These are phyloP conservation scores for Fomitopsis serialis DNA, from an alignment of 768 basidiomycete genomes.

Conservation along the genomic window DNA sequence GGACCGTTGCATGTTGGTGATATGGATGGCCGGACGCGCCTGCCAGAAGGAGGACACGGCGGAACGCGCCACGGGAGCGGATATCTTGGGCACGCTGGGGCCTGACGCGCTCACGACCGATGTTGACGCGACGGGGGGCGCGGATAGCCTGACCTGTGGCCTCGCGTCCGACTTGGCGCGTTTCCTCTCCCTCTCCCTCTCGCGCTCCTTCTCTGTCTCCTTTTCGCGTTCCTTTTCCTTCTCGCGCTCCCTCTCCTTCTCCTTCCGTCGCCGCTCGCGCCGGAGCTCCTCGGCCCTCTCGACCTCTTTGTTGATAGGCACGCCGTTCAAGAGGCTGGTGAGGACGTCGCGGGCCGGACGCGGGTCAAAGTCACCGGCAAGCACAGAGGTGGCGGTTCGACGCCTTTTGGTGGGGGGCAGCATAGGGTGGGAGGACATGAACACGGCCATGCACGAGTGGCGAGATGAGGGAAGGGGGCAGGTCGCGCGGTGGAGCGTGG, in stretches of 20 bases:
- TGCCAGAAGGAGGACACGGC: slow-evolving; percentile 56
- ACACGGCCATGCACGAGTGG: slow-evolving; percentile 12
- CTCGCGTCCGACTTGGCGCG: slow-evolving; percentile 15
- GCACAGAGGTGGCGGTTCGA: slow-evolving; percentile 70
- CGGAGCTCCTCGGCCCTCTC: slow-evolving; percentile 57
- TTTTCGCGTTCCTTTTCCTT: slow-evolving; percentile 41
- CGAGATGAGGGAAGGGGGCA: slow-evolving; percentile 16
- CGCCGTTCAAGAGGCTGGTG: slow-evolving; percentile 75
- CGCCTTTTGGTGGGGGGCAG: slow-evolving; percentile 21
- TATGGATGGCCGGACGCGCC: slow-evolving; percentile 67
- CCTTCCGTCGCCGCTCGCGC: slow-evolving; percentile 48
- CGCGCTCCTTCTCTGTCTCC: slow-evolving; percentile 19
- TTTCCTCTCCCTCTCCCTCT: slow-evolving; percentile 28
- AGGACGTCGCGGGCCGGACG: slow-evolving; percentile 68
- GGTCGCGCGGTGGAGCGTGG: slow-evolving; percentile 19
- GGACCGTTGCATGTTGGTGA: slow-evolving; percentile 63
- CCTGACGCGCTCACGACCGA: slow-evolving; percentile 11
- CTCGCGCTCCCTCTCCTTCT: slow-evolving; percentile 26
- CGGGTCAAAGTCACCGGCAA: slow-evolving; percentile 71
- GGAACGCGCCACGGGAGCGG: slow-evolving; percentile 12
- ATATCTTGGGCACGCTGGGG: slow-evolving; percentile 14
- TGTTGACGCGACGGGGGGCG: slow-evolving; percentile 12
- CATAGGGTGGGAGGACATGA: slow-evolving; percentile 11
- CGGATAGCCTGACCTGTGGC: slow-evolving; percentile 20
- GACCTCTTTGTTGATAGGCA: slow-evolving; percentile 56